phyloP scores from a whole-genome alignment of 2,329 filamentous ascomycete genomes.

The Microsporum audouinii region DNA sequence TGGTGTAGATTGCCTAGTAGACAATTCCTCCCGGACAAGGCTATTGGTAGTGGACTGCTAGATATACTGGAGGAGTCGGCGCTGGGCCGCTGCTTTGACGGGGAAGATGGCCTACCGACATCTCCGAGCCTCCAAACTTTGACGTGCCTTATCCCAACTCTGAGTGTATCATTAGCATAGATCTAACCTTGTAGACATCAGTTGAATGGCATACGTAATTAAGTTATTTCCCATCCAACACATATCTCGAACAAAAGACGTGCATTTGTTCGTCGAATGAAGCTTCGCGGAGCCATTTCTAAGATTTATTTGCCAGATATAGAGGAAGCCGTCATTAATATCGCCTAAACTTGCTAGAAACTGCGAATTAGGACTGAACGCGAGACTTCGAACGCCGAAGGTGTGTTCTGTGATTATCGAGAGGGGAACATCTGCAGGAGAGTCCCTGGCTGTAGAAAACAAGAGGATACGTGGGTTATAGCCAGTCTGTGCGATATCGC shows the following conservation, averaged over 20 bases:
- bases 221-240: slow-evolving; percentile 78
- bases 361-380: slow-evolving; percentile 77
- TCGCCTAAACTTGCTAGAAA: slow-evolving; percentile 81
- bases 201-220: slow-evolving; percentile 49
- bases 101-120: slow-evolving; percentile 42
- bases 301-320: slow-evolving; percentile 78
- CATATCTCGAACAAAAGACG: slow-evolving; percentile 73
- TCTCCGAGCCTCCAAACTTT: slow-evolving; percentile 88
- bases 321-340: slow-evolving; percentile 86
- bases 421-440: slow-evolving; percentile 67
- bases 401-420: slow-evolving; percentile 81
- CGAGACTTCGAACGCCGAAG: slow-evolving; percentile 76
- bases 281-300: slow-evolving; percentile 68
- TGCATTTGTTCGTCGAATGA: slow-evolving; percentile 84
- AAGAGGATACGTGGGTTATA: slow-evolving; percentile 86
- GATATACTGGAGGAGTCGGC: slow-evolving; percentile 25
- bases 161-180: slow-evolving; percentile 7
- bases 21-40: slow-evolving; percentile 76
- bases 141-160: slow-evolving; percentile 74
- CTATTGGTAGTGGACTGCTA: slow-evolving; percentile 45
- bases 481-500: slow-evolving; percentile 50
- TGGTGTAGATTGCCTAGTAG: slow-evolving; percentile 72
- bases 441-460: slow-evolving; percentile 67
- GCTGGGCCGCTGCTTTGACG: slow-evolving; percentile 50
- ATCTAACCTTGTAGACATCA: neutral